phyloP scores from a whole-genome alignment of 192 early-diverging fungal species.

The Spinellus fusiger region DNA sequence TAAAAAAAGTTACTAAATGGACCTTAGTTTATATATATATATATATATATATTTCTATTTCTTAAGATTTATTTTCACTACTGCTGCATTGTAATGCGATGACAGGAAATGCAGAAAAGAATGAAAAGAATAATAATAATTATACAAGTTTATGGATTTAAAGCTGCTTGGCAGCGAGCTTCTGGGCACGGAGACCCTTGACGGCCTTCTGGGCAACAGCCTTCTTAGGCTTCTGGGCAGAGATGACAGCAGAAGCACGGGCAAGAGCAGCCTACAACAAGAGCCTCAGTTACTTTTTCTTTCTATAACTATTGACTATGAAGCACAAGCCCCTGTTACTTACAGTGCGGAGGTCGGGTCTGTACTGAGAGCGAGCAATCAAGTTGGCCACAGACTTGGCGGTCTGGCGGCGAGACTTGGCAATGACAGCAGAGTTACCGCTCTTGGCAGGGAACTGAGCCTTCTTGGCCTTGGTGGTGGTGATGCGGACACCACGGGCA shows the following conservation, averaged over 20 bases:
- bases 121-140: too few relatives aligned
- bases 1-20: too few relatives aligned
- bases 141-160: not conserved
- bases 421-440: conserved; percentile 45
- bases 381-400: conserved; percentile 61
- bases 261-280: conserved; percentile 61
- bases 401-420: conserved; percentile 57
- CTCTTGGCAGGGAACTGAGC: conserved; percentile 50
- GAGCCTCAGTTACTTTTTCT: not conserved
- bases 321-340: not conserved
- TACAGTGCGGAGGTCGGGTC: conserved; percentile 67
- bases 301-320: not conserved
- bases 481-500: conserved; percentile 60
- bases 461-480: conserved; percentile 51
- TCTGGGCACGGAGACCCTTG: conserved; percentile 53
- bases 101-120: too few relatives aligned
- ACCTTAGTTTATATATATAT: too few relatives aligned
- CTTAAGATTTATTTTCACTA: too few relatives aligned
- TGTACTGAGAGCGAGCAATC: conserved; percentile 53
- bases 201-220: conserved; percentile 49
- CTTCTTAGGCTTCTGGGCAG: conserved; percentile 57
- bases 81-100: too few relatives aligned
- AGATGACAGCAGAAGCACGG: conserved; percentile 60
- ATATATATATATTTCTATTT: too few relatives aligned
- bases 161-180: conserved; percentile 19